phyloP scores from a whole-genome alignment of 257 asterid genomes.

The Solanum raphanifolium region DNA sequence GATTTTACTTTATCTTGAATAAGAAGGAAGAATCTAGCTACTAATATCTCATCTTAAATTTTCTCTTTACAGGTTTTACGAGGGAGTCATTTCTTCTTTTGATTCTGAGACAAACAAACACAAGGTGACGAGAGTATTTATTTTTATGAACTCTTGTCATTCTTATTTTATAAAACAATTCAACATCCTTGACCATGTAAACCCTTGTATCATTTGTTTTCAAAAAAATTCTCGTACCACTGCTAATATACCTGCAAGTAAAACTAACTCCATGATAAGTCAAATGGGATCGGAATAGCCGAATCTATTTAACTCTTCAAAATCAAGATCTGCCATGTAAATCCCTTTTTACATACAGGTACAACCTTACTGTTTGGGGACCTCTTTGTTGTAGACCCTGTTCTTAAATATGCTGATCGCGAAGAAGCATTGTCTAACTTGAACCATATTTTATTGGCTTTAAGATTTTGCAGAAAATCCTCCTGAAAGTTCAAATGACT shows the following conservation, averaged over 20 bases:
- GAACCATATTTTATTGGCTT: not conserved
- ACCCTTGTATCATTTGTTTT: not conserved
- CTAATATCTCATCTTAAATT: slow-evolving; percentile 3
- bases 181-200: not conserved
- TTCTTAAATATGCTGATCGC: not conserved
- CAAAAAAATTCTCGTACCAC: not conserved
- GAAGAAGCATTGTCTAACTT: not conserved
- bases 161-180: not conserved
- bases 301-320: not conserved
- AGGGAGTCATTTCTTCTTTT: slow-evolving; percentile 31
- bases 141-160: not conserved
- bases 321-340: not conserved
- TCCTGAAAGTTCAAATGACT: not conserved
- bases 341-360: not conserved
- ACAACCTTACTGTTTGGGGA: not conserved
- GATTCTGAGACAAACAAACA: slow-evolving; percentile 39
- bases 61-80: slow-evolving; percentile 38
- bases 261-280: not conserved
- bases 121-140: slow-evolving; percentile 14
- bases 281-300: not conserved
- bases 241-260: not conserved
- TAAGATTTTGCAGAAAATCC: not conserved
- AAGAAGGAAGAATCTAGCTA: not conserved
- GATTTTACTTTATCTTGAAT: not conserved
- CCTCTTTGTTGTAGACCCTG: not conserved